A percentile compares a stretch with the other conserved stretches of the same genome.
Conservation (phyloP, 495 filamentous ascomycete genomes). For the Poronia punctata region DNA sequence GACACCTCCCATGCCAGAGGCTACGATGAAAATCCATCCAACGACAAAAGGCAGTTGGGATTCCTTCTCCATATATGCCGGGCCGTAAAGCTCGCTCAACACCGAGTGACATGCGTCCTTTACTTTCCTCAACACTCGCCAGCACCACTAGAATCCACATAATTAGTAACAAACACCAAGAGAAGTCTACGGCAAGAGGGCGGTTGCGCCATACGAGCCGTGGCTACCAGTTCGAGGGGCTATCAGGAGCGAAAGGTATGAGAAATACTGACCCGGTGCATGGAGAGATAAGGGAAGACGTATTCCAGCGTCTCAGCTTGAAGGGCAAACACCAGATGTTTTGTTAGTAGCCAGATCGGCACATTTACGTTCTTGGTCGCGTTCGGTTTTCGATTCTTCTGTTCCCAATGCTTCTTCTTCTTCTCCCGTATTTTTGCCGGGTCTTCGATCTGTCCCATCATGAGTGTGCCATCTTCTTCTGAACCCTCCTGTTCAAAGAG, state of each 20-base stretch:
- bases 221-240: no score
- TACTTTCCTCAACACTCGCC: slow-evolving; percentile 27
- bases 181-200: no score
- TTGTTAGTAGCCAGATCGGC: slow-evolving; percentile 11
- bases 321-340: slow-evolving; percentile 11
- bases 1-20: slow-evolving; percentile 1
- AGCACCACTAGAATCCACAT: no score
- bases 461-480: slow-evolving; percentile 12
- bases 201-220: no score
- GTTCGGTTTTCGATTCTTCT: slow-evolving; percentile 1
- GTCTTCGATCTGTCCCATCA: slow-evolving; percentile 9
- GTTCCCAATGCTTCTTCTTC: slow-evolving; percentile 1
- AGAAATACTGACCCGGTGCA: no score
- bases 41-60: slow-evolving; percentile 33
- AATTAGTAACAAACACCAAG: no score
- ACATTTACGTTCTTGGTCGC: slow-evolving; percentile 2
- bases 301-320: slow-evolving; percentile 25
- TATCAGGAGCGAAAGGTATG: no score
- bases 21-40: slow-evolving; percentile 34
- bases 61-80: slow-evolving; percentile 31
- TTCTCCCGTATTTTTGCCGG: slow-evolving; percentile 9
- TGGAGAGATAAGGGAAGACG: slow-evolving; percentile 26
- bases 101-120: slow-evolving; percentile 20
- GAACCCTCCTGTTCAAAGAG: slow-evolving; percentile 11
- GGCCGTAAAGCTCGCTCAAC: slow-evolving; percentile 22